Evolutionary conservation across 2,329 filamentous ascomycete genomes (phyloP), one percentile per base, ranked within the genome.

Genomic region (Diaporthe eres): DNA sequence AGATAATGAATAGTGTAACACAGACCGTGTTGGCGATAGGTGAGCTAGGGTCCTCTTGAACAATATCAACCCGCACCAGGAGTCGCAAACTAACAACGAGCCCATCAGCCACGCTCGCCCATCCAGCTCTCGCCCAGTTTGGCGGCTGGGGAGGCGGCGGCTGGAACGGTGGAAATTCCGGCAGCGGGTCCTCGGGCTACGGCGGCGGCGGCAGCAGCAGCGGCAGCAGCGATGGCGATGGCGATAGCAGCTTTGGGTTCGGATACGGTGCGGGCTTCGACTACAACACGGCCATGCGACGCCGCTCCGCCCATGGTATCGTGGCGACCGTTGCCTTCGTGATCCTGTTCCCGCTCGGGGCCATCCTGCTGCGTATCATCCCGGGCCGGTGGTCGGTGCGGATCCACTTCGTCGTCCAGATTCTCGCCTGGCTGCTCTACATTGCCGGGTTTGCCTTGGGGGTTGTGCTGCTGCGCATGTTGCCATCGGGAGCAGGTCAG

Each of bases 371-470:
- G 51, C 73, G 78, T 5, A 17, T 67, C 42, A 42, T 85, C 0
- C 82, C 84, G 0, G 83, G 85, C 6, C 80, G 82, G 8, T 77
- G 82, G n/a, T 80, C 83, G 3, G 80, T 86, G 75, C 80, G 83
- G 79, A 68, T 82, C 22, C 87, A 89, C 78, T 87, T 80, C 19
- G 22, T 81, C 2, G 80, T 82, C 17, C 87, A 89, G 79, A 37
- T 83, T 12, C 8, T 86, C 2, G 85, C 83, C 1, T 84, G 82
- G 65, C 31, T 81, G 4, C 49, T 86, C 1, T 88, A 83, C 68
- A 75, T 86, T 3, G 83, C 83, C 5, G 86, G 81, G 4, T 85
- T 84, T 0, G 86, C 80, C 0, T 55, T 89, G 39, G 87, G 87
- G 1, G 81, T 89, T n/a, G 84, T 83, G 39, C 78, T 89, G 3